Evolutionary conservation across 2,329 filamentous ascomycete genomes (phyloP).

Genomic region (Allantophomopsis cytisporea): DNA sequence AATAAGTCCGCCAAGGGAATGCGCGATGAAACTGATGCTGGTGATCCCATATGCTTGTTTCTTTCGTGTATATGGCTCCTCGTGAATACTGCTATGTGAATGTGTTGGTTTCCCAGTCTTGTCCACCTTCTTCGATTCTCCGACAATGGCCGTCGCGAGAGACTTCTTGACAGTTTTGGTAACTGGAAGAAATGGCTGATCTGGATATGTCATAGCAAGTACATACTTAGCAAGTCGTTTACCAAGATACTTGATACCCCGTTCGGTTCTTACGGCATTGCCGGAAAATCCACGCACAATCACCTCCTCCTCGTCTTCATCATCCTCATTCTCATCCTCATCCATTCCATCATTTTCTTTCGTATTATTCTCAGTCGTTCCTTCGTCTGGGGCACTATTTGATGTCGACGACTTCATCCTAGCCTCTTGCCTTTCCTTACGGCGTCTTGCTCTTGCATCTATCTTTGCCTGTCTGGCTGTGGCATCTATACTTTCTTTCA

Average conservation of each 20-base stretch:
- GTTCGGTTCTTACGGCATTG: slow-evolving; percentile 83
- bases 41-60: slow-evolving; percentile 67
- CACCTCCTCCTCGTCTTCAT: slow-evolving; percentile 64
- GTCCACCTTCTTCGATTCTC: slow-evolving; percentile 24
- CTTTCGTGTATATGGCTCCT: slow-evolving; percentile 19
- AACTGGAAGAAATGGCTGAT: slow-evolving; percentile 72
- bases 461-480: slow-evolving; percentile 61
- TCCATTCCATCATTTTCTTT: slow-evolving; percentile 9
- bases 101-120: slow-evolving; percentile 37
- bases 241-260: slow-evolving; percentile 91
- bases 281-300: slow-evolving; percentile 83
- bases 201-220: slow-evolving; percentile 80
- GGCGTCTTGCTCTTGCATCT: slow-evolving; percentile 49
- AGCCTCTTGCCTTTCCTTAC: slow-evolving; percentile 28
- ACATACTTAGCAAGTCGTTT: slow-evolving; percentile 90
- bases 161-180: slow-evolving; percentile 31
- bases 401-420: slow-evolving; percentile 7
- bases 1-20: slow-evolving; percentile 79
- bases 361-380: slow-evolving; percentile 2
- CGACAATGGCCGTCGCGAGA: slow-evolving; percentile 24
- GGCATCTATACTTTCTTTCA: slow-evolving; percentile 94
- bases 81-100: slow-evolving; percentile 46
- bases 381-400: slow-evolving; percentile 7
- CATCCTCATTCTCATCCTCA: slow-evolving; percentile 13
- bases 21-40: slow-evolving; percentile 88